These are phyloP conservation scores for Lasiosphaeria miniovina DNA, from an alignment of 495 filamentous ascomycete species.

Conservation along the genomic window DNA sequence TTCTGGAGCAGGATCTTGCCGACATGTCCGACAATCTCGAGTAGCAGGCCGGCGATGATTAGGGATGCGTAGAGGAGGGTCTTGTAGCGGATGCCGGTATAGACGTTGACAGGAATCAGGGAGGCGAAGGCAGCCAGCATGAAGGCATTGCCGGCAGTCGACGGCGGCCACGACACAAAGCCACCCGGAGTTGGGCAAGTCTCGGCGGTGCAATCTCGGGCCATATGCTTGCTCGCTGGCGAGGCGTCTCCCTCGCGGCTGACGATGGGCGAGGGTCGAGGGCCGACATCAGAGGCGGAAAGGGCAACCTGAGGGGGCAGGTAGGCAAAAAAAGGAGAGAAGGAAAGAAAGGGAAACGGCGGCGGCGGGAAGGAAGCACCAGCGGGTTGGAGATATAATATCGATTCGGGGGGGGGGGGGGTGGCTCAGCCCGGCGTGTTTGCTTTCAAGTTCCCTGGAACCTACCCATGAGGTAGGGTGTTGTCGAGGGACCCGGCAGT, in stretches of 20 bases:
- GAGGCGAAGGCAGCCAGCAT: constrained; percentile 41
- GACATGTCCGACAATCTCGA: constrained; percentile 41
- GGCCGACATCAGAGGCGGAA: constrained; percentile 5
- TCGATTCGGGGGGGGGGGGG: too few relatives aligned
- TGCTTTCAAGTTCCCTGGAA: too few relatives aligned
- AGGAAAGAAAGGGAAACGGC: background rate
- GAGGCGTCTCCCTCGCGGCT: background rate
- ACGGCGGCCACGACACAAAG: constrained; percentile 29
- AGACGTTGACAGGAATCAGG: constrained; percentile 35
- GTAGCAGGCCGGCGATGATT: constrained; percentile 32
- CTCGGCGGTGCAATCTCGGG: constrained; percentile 14
- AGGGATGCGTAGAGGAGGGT: constrained; percentile 31
- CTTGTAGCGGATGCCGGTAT: constrained; percentile 36
- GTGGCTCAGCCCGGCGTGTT: too few relatives aligned
- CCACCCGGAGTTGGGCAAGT: constrained; percentile 18
- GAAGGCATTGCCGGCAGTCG: constrained; percentile 31
- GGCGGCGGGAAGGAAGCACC: background rate
- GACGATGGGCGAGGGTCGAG: background rate
- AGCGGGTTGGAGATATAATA: background rate
- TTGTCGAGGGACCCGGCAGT: background rate
- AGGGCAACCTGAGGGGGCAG: background rate
- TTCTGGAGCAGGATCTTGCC: constrained; percentile 35
- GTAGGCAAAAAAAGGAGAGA: background rate
- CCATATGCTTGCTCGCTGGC: background rate
- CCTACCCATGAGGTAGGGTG: background rate